Percentiles rank a stretch among this genome's conserved stretches.
Conservation (phyloP, 192 early-diverging fungal species). For the Umbelopsis sp. region DNA sequence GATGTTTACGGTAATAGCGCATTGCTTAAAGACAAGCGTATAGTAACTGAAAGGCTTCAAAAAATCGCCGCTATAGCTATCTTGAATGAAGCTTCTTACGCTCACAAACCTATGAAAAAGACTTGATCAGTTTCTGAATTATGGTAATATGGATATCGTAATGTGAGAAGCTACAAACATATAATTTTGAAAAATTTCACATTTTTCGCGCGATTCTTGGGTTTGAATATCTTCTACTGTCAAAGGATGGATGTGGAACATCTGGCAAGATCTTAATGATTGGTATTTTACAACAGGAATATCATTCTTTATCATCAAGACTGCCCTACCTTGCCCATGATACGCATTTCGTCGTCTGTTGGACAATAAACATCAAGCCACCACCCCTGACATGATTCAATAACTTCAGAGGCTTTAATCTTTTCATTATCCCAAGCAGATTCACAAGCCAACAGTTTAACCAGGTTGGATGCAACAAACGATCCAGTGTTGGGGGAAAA, state of each 20-base stretch:
- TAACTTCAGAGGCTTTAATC: not conserved
- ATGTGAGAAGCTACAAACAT: slow-evolving; percentile 80
- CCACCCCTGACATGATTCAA: slow-evolving; percentile 25
- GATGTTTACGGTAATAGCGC: slow-evolving; percentile 51
- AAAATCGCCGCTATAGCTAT: slow-evolving; percentile 32
- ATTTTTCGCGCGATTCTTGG: slow-evolving; percentile 85
- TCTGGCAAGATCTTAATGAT: slow-evolving; percentile 29
- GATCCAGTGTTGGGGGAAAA: slow-evolving; percentile 5
- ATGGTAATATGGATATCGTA: not conserved
- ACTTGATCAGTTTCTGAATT: not conserved
- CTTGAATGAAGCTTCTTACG: slow-evolving; percentile 15
- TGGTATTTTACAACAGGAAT: not conserved
- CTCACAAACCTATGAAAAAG: slow-evolving; percentile 11
- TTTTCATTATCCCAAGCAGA: not conserved
- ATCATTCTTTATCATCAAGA: not conserved
- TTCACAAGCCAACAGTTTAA: not conserved
- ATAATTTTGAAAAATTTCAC: slow-evolving; percentile 88
- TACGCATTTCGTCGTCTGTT: slow-evolving; percentile 62
- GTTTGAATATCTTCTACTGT: slow-evolving; percentile 88
- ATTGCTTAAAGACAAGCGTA: slow-evolving; percentile 50
- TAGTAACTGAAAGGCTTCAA: slow-evolving; percentile 50
- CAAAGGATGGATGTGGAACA: slow-evolving; percentile 87
- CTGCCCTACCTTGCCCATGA: slow-evolving; percentile 51
- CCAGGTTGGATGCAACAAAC: not conserved
- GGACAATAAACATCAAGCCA: slow-evolving; percentile 75